A percentile compares a stretch with the other conserved stretches of the same genome.
These are phyloP conservation scores for Paraphoma chrysanthemicola DNA, from an alignment of 2,329 filamentous ascomycete species.

Conservation along the genomic window DNA sequence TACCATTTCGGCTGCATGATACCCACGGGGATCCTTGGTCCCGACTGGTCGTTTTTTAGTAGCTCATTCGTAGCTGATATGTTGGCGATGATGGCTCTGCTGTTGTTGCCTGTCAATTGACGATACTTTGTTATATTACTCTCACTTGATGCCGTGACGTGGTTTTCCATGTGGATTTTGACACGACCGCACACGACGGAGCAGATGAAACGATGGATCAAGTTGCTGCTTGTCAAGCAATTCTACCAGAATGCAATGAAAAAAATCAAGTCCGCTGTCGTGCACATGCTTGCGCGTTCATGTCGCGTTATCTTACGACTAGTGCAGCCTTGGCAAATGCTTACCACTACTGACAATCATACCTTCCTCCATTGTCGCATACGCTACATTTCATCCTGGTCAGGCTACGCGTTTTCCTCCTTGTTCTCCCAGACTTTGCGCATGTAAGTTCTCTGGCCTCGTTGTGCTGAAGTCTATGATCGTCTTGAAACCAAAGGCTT, in stretches of 20 bases:
- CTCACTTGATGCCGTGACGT: background rate
- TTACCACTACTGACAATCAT: background rate
- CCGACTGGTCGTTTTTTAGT: constrained; percentile 11
- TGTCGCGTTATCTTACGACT: constrained; percentile 5
- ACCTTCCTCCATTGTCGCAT: background rate
- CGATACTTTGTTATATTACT: constrained; percentile 2
- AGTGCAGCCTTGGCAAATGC: constrained; percentile 1
- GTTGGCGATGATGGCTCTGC: constrained; percentile 5
- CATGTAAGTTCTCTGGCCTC: too few relatives aligned
- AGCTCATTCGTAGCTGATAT: constrained; percentile 8
- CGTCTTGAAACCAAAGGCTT: too few relatives aligned
- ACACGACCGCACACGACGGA: too few relatives aligned
- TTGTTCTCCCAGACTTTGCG: too few relatives aligned
- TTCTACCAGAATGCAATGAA: too few relatives aligned
- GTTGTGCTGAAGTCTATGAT: too few relatives aligned
- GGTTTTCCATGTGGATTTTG: too few relatives aligned
- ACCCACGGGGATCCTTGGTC: constrained; percentile 28
- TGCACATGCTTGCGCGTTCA: background rate
- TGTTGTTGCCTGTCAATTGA: constrained; percentile 10
- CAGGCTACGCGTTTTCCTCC: too few relatives aligned
- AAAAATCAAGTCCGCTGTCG: background rate
- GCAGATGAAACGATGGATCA: too few relatives aligned
- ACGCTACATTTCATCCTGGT: background rate
- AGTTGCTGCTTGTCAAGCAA: too few relatives aligned
- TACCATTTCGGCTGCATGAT: constrained; percentile 36